Evolutionary conservation across 306 rosid genomes (phyloP).

Genomic region (Ammopiptanthus mongolicus): DNA sequence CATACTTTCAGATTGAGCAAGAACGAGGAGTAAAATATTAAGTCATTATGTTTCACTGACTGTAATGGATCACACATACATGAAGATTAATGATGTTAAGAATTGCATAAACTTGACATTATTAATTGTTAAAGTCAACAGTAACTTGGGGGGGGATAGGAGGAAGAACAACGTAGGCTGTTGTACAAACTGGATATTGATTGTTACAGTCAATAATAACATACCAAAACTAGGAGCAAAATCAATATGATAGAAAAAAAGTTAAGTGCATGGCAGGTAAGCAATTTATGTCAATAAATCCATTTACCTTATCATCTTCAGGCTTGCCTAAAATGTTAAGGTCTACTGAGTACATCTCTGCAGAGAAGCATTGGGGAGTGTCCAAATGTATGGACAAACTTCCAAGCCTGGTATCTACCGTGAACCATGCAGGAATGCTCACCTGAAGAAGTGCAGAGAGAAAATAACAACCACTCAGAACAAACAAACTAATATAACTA

Average conservation of each 20-base stretch:
- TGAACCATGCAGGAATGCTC: conserved; percentile 90
- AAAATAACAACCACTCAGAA: conserved; percentile 3
- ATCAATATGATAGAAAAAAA: not conserved
- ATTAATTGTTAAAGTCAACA: not conserved
- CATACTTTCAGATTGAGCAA: not conserved
- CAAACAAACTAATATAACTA: not conserved
- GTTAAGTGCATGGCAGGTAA: not conserved
- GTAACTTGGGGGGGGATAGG: not conserved
- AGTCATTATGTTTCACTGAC: not conserved
- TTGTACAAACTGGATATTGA: not conserved
- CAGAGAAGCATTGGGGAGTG: conserved; percentile 83
- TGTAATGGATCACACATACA: not conserved
- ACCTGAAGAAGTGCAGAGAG: conserved; percentile 45
- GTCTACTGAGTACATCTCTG: conserved; percentile 89
- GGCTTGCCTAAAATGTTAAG: conserved; percentile 77
- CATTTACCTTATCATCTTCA: conserved; percentile 82
- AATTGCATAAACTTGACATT: not conserved
- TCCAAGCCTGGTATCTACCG: conserved; percentile 84
- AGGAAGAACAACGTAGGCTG: no score
- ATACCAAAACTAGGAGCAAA: not conserved
- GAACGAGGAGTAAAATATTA: not conserved
- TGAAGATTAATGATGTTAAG: not conserved
- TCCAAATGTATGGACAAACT: conserved; percentile 84
- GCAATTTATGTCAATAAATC: not conserved
- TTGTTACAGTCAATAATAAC: not conserved